phyloP scores from a whole-genome alignment of 305 asterid species.

The Solanum hybrid region DNA sequence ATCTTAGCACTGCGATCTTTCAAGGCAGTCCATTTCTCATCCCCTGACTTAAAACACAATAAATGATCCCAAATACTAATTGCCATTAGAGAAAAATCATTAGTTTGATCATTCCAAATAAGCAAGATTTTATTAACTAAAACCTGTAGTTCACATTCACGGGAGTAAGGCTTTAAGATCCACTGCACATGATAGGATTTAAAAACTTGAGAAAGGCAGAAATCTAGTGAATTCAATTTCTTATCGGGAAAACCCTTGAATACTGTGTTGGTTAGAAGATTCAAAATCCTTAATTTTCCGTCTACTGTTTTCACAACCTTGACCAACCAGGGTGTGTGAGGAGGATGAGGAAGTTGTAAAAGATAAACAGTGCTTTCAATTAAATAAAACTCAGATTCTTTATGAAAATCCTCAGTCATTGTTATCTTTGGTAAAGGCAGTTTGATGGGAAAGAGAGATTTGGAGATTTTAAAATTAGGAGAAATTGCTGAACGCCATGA shows the following conservation, averaged over 20 bases:
- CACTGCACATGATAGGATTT: neutral
- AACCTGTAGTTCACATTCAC: neutral
- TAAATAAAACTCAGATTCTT: neutral
- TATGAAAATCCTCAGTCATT: neutral
- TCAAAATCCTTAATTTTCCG: neutral
- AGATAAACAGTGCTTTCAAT: neutral
- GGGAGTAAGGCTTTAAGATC: neutral
- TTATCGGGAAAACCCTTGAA: neutral
- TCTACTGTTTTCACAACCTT: neutral
- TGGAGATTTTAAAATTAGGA: neutral
- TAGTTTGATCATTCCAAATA: neutral
- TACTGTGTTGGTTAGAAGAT: neutral
- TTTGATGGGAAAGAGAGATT: neutral
- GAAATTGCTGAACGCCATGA: conserved; percentile 14
- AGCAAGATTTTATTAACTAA: neutral
- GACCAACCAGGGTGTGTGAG: neutral
- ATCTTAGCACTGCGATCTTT: neutral
- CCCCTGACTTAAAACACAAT: conserved; percentile 5
- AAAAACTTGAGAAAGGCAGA: neutral
- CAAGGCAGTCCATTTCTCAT: conserved; percentile 7
- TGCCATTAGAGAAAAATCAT: neutral
- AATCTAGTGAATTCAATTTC: neutral
- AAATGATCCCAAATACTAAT: neutral
- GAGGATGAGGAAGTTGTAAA: neutral
- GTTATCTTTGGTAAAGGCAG: neutral